phyloP scores from a whole-genome alignment of 1,284 basidiomycete species.

The Ceratobasidium sp. region DNA sequence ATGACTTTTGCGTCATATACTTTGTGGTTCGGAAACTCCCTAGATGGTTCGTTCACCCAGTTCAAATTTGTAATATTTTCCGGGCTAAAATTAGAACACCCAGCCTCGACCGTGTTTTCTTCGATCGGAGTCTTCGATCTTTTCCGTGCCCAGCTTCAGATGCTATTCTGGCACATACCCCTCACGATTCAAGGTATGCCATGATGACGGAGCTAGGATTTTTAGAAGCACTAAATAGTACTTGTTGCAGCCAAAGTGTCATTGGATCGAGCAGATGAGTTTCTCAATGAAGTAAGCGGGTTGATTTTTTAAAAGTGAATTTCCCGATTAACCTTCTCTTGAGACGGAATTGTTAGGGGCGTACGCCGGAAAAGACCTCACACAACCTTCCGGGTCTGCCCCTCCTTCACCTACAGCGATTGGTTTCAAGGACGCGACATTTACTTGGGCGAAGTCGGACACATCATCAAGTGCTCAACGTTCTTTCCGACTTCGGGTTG shows the following conservation, averaged over 20 bases:
- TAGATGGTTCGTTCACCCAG: slow-evolving; percentile 1
- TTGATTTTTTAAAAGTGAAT: too few species aligned
- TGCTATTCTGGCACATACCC: slow-evolving; percentile 7
- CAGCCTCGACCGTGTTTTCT: slow-evolving; percentile 47
- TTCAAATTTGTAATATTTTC: too few species aligned
- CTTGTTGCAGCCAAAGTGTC: too few species aligned
- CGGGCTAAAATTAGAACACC: not conserved
- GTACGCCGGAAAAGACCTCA: slow-evolving; percentile 58
- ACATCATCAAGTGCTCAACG: slow-evolving; percentile 48
- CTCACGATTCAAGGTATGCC: not conserved
- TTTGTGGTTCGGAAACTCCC: not conserved
- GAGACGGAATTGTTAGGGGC: slow-evolving; percentile 69
- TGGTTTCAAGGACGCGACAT: slow-evolving; percentile 62
- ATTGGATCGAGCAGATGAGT: slow-evolving; percentile 45
- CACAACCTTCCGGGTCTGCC: slow-evolving; percentile 50
- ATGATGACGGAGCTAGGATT: too few species aligned
- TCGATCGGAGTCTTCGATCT: slow-evolving; percentile 46
- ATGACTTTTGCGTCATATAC: slow-evolving; percentile 7
- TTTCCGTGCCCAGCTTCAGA: slow-evolving; percentile 20
- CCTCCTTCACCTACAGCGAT: slow-evolving; percentile 55
- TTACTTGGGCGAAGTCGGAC: slow-evolving; percentile 60
- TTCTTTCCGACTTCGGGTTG: slow-evolving; percentile 61
- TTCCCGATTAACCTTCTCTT: not conserved
- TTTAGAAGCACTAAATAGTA: too few species aligned
- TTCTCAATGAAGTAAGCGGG: slow-evolving; percentile 27